Evolutionary conservation across 1,284 basidiomycete genomes (phyloP).

Genomic region (Paramarasmius palmivorus): DNA sequence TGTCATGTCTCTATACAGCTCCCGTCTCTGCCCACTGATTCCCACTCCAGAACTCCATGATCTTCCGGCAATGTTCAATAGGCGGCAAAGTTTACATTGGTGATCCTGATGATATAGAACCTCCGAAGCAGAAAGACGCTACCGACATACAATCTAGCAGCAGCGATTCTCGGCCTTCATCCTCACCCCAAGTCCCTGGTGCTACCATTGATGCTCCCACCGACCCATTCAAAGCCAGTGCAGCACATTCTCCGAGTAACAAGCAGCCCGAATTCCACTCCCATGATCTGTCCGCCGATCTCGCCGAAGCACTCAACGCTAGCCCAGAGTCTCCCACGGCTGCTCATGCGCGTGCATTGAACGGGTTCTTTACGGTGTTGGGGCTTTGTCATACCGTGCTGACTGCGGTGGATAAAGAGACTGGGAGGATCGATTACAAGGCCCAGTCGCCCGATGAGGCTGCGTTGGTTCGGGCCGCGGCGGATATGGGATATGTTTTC

Average conservation of each 20-base stretch:
- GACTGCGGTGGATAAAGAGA: slow-evolving; percentile 66
- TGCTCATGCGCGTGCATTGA: slow-evolving; percentile 70
- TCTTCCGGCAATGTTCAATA: slow-evolving; percentile 92
- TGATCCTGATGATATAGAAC: slow-evolving; percentile 41
- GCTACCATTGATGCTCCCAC: slow-evolving; percentile 1
- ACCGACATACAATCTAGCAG: slow-evolving; percentile 34
- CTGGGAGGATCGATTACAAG: slow-evolving; percentile 87
- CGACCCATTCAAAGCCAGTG: slow-evolving; percentile 11
- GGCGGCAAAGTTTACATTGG: slow-evolving; percentile 82
- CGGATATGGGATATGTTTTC: slow-evolving; percentile 94
- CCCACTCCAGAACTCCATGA: slow-evolving; percentile 82
- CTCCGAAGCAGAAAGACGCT: not conserved
- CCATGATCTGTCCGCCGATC: slow-evolving; percentile 35
- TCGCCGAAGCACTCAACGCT: slow-evolving; percentile 29
- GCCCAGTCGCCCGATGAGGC: slow-evolving; percentile 97
- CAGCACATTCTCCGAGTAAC: slow-evolving; percentile 6
- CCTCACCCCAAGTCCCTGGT: not conserved
- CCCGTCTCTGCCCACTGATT: slow-evolving; percentile 1
- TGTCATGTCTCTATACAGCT: slow-evolving; percentile 16
- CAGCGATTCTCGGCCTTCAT: not conserved
- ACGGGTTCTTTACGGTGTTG: slow-evolving; percentile 91
- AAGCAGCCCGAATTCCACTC: slow-evolving; percentile 53
- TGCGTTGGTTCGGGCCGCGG: slow-evolving; percentile 94
- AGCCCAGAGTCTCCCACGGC: slow-evolving; percentile 46
- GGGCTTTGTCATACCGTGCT: slow-evolving; percentile 96